Conservation (phyloP, 345 rosid species). For the Litchi chinensis region DNA sequence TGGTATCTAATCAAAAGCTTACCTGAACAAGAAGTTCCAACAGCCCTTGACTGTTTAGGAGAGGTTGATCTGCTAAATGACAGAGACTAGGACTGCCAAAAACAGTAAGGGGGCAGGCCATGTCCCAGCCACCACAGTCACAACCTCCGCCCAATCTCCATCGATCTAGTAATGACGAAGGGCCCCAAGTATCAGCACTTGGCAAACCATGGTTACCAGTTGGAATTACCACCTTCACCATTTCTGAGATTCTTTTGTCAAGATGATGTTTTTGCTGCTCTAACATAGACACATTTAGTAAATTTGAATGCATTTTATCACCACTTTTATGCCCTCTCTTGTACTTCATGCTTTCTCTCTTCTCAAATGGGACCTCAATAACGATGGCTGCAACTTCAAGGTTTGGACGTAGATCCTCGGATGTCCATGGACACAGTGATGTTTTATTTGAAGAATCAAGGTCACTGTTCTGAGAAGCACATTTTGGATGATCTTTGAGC, state of each 20-base stretch:
- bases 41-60: slow-evolving; percentile 47
- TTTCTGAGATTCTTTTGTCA: slow-evolving; percentile 30
- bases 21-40: slow-evolving; percentile 77
- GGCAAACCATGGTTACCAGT: slow-evolving; percentile 84
- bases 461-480: slow-evolving; percentile 30
- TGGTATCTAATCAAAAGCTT: slow-evolving; percentile 15
- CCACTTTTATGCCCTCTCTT: slow-evolving; percentile 39
- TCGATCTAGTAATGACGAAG: slow-evolving; percentile 75
- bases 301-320: slow-evolving; percentile 34
- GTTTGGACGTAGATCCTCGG: slow-evolving; percentile 51
- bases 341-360: slow-evolving; percentile 73
- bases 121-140: slow-evolving; percentile 99
- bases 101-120: slow-evolving; percentile 84
- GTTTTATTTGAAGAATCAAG: slow-evolving; percentile 45
- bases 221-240: slow-evolving; percentile 72
- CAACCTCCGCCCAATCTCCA: slow-evolving; percentile 97
- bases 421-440: slow-evolving; percentile 41
- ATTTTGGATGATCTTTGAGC: slow-evolving; percentile 42
- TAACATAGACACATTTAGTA: slow-evolving; percentile 38
- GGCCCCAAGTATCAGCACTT: slow-evolving; percentile 52
- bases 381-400: slow-evolving; percentile 78
- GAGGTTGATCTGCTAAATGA: slow-evolving; percentile 51
- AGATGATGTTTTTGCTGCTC: slow-evolving; percentile 41
- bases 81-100: slow-evolving; percentile 54
- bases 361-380: slow-evolving; percentile 61